These are phyloP conservation scores for Dioszegia hungarica DNA, from an alignment of 768 basidiomycete species.

Conservation along the genomic window DNA sequence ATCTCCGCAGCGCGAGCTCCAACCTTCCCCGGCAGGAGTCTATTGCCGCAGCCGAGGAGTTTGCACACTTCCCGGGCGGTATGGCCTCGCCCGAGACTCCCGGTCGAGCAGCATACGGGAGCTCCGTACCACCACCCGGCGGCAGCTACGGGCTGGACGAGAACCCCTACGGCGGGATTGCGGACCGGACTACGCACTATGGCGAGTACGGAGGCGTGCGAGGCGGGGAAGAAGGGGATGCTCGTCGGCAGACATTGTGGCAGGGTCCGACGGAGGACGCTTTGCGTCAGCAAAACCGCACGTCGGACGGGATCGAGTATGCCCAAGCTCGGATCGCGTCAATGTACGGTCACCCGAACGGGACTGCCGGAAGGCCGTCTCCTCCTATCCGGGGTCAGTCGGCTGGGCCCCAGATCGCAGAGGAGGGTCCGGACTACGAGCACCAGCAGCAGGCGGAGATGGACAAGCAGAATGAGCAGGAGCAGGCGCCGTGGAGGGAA, in stretches of 20 bases:
- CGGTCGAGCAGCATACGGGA: background rate
- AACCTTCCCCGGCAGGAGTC: background rate
- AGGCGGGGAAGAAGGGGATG: background rate
- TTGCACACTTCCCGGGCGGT: slow-evolving; percentile 31
- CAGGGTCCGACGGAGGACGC: slow-evolving; percentile 29
- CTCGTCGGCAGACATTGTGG: slow-evolving; percentile 15
- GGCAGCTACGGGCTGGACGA: slow-evolving; percentile 25
- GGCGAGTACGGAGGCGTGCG: slow-evolving; percentile 28
- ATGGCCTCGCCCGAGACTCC: slow-evolving; percentile 23
- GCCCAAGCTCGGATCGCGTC: slow-evolving; percentile 4
- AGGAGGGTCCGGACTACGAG: slow-evolving; percentile 32
- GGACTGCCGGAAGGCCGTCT: background rate
- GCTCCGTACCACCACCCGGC: slow-evolving; percentile 13
- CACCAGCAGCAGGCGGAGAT: slow-evolving; percentile 27
- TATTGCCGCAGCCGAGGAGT: slow-evolving; percentile 38
- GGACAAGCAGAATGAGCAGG: slow-evolving; percentile 1
- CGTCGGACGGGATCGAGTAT: slow-evolving; percentile 6
- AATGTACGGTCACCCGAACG: slow-evolving; percentile 2
- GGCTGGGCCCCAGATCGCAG: background rate
- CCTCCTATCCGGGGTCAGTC: background rate
- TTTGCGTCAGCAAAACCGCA: slow-evolving; percentile 3
- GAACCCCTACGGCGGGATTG: slow-evolving; percentile 34
- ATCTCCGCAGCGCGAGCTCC: slow-evolving; percentile 6
- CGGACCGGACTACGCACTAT: slow-evolving; percentile 14
- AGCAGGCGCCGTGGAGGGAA: slow-evolving; percentile 9